These are phyloP conservation scores for Solanum neorickii DNA, from an alignment of 257 asterid species.

Conservation along the genomic window DNA sequence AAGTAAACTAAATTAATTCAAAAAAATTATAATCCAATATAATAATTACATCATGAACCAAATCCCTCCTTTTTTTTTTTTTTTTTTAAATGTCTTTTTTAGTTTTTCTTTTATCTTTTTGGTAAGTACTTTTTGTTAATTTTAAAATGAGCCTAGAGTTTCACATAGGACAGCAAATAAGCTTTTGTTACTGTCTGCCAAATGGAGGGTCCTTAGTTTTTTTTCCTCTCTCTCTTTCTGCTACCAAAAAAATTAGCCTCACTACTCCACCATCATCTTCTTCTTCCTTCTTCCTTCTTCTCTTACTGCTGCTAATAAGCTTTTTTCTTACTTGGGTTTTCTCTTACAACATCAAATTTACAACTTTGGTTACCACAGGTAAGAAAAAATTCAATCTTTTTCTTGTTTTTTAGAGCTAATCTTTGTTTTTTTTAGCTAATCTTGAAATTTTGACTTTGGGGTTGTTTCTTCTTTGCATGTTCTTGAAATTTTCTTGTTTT, in stretches of 20 bases:
- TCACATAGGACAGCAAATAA: constrained; percentile 31
- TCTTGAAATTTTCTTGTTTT: not conserved
- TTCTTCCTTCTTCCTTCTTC: not conserved
- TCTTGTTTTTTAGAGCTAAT: not conserved
- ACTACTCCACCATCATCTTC: not conserved
- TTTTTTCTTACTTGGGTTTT: not conserved
- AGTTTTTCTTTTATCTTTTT: not conserved
- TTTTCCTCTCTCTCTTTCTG: constrained; percentile 4
- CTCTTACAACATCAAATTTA: not conserved
- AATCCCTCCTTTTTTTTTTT: not conserved
- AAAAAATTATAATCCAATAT: not conserved
- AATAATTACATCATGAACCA: not conserved
- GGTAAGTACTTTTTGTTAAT: not conserved
- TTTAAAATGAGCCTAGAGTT: constrained; percentile 9
- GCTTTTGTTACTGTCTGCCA: constrained; percentile 28
- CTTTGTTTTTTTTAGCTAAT: not conserved
- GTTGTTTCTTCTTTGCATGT: not conserved
- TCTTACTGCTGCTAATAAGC: not conserved
- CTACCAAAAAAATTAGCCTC: not conserved
- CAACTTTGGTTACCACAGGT: not conserved
- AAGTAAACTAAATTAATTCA: not conserved
- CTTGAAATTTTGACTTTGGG: not conserved
- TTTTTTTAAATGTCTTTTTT: not conserved
- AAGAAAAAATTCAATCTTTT: not conserved
- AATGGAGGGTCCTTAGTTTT: constrained; percentile 29